A percentile compares a stretch with the other conserved stretches of the same genome.
phyloP scores from a whole-genome alignment of 164 flowering plant genomes.

The Dillenia suffruticosa region DNA sequence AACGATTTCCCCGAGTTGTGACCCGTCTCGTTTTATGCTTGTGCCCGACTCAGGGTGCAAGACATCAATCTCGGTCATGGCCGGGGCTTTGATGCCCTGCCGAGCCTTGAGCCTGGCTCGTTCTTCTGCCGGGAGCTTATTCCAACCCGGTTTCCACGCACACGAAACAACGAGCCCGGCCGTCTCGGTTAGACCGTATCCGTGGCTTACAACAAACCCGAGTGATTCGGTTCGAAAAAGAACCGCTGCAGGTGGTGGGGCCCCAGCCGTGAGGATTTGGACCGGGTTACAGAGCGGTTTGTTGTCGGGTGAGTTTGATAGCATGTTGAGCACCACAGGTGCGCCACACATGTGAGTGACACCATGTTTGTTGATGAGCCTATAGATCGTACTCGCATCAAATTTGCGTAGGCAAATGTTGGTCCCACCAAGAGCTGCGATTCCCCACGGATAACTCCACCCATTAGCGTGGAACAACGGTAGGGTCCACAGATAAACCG shows the following conservation, averaged over 20 bases:
- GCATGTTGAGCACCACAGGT: conserved; percentile 56
- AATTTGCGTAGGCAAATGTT: conserved; percentile 49
- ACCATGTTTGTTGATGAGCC: conserved; percentile 9
- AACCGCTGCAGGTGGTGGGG: conserved; percentile 50
- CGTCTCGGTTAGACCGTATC: conserved; percentile 56
- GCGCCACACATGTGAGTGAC: conserved; percentile 60
- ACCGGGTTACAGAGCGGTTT: conserved; percentile 25
- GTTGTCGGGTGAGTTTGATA: conserved; percentile 20
- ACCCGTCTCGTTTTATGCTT: conserved; percentile 34
- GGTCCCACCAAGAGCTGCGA: conserved; percentile 55
- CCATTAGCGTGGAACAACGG: conserved; percentile 66
- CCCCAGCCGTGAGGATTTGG: conserved; percentile 42
- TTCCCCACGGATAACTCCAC: conserved; percentile 50
- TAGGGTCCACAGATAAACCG: conserved; percentile 50
- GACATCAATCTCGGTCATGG: conserved; percentile 31
- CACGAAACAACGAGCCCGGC: conserved; percentile 35
- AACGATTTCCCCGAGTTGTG: conserved; percentile 37
- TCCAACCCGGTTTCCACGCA: conserved; percentile 49
- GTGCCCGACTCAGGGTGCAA: conserved; percentile 23
- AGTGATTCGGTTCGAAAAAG: conserved; percentile 30
- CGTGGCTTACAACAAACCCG: conserved; percentile 45
- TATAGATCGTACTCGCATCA: conserved; percentile 22
- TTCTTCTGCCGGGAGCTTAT: conserved; percentile 32
- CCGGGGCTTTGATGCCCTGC: conserved; percentile 36
- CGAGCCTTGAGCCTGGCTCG: conserved; percentile 43